These are phyloP conservation scores for Lasiodiplodia citricola DNA, from an alignment of 2,329 filamentous ascomycete genomes.

Conservation along the genomic window DNA sequence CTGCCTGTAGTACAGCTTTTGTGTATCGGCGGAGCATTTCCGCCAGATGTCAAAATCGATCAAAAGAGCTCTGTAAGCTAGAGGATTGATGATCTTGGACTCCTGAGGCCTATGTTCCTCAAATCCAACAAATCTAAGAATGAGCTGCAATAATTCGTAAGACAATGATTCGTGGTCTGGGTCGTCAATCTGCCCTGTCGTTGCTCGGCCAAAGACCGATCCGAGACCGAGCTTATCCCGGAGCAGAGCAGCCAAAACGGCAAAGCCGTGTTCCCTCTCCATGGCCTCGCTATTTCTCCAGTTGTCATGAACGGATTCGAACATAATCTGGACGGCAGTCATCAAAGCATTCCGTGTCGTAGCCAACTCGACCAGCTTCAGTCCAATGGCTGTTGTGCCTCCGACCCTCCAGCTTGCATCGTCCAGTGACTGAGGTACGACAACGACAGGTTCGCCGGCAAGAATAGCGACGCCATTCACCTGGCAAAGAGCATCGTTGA, in stretches of 20 bases:
- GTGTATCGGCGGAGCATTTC: conserved; percentile 74
- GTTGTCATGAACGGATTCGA: conserved; percentile 83
- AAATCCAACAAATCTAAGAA: conserved; percentile 89
- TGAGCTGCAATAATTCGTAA: conserved; percentile 70
- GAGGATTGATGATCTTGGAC: conserved; percentile 92
- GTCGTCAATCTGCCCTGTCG: conserved; percentile 16
- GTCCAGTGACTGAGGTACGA: conserved; percentile 82
- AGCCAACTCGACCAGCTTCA: conserved; percentile 84
- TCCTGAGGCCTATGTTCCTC: conserved; percentile 78
- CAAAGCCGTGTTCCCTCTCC: conserved; percentile 94
- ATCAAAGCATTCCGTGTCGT: conserved; percentile 72
- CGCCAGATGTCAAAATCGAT: conserved; percentile 96
- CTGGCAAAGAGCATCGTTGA: conserved; percentile 86
- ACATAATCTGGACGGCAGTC: conserved; percentile 80
- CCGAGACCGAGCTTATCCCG: conserved; percentile 76
- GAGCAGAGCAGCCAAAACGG: conserved; percentile 81
- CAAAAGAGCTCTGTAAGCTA: conserved; percentile 89
- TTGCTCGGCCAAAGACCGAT: conserved; percentile 32
- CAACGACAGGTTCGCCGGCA: conserved; percentile 80
- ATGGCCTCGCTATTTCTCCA: conserved; percentile 99
- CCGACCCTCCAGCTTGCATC: conserved; percentile 91
- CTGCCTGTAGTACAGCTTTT: conserved; percentile 90
- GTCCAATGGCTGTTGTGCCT: conserved; percentile 83
- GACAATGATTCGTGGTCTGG: conserved; percentile 57
- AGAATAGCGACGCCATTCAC: conserved; percentile 81